Evolutionary conservation across 2,329 filamentous ascomycete genomes (phyloP), one percentile per base, ranked within the genome.

Genomic region (Tolypocladium guangdongense): DNA sequence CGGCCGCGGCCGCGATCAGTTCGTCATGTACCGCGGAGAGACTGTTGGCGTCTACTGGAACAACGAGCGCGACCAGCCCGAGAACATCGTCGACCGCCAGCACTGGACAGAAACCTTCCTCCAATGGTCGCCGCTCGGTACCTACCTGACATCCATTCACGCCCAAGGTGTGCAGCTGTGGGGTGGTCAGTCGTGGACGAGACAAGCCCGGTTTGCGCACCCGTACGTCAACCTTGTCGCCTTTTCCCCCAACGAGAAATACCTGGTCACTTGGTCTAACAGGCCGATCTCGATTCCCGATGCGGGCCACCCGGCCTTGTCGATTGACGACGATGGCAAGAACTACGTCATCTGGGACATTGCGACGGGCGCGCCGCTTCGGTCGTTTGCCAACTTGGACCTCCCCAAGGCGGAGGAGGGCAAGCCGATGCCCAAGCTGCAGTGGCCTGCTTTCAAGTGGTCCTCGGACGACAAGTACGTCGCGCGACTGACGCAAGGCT

Each of bases 391-490:
- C 58, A 95, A 92, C 62, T 81, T 96, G 58, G 93, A 99, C 61
- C 74, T 88, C 16, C 83, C 88, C 33, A 80, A 79, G 59, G 60
- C 61, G 6, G 71, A 72, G 56, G 77, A 81, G 49, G 73, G 74
- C 38, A 95, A 95, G 78, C 71, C 72, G 45, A 72, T 73, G 14
- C 89, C 90, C 71, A 96, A 96, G 81, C 84, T 95, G 63, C 88
- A 93, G 66, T 99, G 93, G 93, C 93, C 93, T 27, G 91, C 92
- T 2, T 99, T 99, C 83, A 99, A 99, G 77, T 99, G 93, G 93
- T 97, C 93, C 33, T 78, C 93, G 3, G 93, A 99, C 67, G 90
- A 96, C 74, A 93, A 95, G 71, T 99, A 96, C 69, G 91, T 97
- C 57, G 93, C 93, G 24, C 85, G 93, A 58, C 84, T 97, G 76